These are phyloP conservation scores for Capsella bursapastoris DNA, from an alignment of 345 rosid genomes.

Conservation along the genomic window DNA sequence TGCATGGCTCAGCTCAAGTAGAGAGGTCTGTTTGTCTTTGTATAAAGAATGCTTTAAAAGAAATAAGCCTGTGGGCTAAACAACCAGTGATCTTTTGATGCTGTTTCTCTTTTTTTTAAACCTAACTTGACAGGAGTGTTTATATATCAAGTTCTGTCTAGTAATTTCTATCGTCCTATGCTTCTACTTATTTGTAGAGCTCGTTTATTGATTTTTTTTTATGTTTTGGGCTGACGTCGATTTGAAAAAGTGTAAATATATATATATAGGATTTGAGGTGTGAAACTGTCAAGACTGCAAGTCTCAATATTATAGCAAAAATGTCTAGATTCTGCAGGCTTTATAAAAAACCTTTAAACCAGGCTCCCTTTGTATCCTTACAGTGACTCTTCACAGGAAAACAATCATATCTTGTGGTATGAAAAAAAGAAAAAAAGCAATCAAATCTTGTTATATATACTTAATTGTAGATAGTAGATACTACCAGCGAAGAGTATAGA, in stretches of 20 bases:
- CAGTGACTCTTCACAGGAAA: too few relatives aligned
- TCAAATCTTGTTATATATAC: too few relatives aligned
- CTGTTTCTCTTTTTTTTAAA: not conserved
- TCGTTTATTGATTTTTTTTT: not conserved
- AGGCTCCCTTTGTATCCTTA: too few relatives aligned
- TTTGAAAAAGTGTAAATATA: too few relatives aligned
- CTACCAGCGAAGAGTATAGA: too few relatives aligned
- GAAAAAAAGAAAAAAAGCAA: too few relatives aligned
- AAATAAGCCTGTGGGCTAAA: constrained; percentile 18
- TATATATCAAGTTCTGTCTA: not conserved
- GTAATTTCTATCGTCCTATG: not conserved
- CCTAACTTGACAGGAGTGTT: not conserved
- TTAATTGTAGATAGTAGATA: too few relatives aligned
- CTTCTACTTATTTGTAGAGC: not conserved
- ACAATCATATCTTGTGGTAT: too few relatives aligned
- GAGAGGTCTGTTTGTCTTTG: not conserved
- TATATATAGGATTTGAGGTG: not conserved
- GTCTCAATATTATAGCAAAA: not conserved
- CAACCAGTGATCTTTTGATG: not conserved
- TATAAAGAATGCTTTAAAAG: constrained; percentile 6
- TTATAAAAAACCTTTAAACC: too few relatives aligned
- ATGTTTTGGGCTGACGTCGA: not conserved
- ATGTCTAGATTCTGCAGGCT: not conserved
- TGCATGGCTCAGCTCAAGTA: constrained; percentile 1
- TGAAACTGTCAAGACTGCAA: not conserved